Conservation (phyloP, 164 flowering plant species). For the Tetracentron sinense region DNA sequence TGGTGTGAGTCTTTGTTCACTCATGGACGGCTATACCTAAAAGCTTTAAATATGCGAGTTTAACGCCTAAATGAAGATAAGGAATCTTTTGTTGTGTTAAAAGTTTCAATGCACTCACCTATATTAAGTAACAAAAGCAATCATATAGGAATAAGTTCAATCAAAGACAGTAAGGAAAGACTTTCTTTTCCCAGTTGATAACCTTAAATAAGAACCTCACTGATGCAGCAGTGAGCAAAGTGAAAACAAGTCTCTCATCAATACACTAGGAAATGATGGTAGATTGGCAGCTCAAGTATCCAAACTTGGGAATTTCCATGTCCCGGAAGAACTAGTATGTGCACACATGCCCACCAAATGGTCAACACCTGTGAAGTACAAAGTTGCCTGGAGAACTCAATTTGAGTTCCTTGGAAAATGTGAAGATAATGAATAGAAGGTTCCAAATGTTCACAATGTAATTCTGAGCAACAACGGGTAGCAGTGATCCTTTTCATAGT, state of each 20-base stretch:
- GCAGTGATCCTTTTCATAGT: conserved; percentile 81
- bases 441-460: conserved; percentile 30
- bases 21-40: conserved; percentile 15
- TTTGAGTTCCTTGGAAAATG: not conserved
- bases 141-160: conserved; percentile 4
- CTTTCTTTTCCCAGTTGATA: conserved; percentile 4
- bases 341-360: not conserved
- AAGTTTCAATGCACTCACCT: conserved; percentile 17
- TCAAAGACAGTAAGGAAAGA: not conserved
- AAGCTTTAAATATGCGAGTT: not conserved
- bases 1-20: conserved; percentile 22
- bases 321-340: no score
- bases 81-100: conserved; percentile 22
- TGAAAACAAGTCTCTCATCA: not conserved
- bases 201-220: conserved; percentile 2
- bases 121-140: conserved; percentile 6
- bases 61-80: conserved; percentile 16
- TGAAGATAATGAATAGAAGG: conserved; percentile 1
- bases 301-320: not conserved
- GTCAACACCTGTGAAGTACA: not conserved
- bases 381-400: not conserved
- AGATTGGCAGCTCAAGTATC: not conserved
- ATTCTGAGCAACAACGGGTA: conserved; percentile 76
- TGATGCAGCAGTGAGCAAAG: not conserved
- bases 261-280: conserved; percentile 4